Base-by-base conservation (phyloP, 495 filamentous ascomycete species). In the Podospora tetraspora region DNA sequence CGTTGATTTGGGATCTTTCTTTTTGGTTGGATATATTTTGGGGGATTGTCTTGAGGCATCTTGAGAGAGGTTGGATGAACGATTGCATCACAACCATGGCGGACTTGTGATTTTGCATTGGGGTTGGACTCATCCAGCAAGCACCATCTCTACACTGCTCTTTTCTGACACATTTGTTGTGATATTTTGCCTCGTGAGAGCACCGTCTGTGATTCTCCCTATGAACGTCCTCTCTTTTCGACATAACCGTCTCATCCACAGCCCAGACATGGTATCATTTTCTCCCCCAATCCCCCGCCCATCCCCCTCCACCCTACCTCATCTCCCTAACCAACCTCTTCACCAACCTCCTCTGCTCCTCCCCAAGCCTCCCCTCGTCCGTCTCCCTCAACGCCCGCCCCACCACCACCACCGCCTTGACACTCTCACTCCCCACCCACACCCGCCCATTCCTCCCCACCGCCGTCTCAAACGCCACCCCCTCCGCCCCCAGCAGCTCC, bases 371-470 rank as follows among this genome's bases (percentile, higher is more conserved):
- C 30, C 85, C 80, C 70, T 87, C 83, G 76, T 97, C 95, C 8
- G 90, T 91, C 75, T 89, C 86, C 74, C 84, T 84, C 64, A 98
- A 79, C 67, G 92, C 92, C 70, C 88, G 85, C n/a, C 94, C 94
- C 66, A 97, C 89, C 7, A 87, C 83, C 62, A 97, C 74, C 52
- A 82, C 73, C 10, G 91, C 93, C 68, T 82, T 86, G 76, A 81
- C 85, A 60, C 83, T 89, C 16, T 88, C 90, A 61, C 89, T 87
- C 71, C 92, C 87, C 21, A 98, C 89, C 95, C 95, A 97, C 43
- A 97, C 85, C 80, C 86, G 90, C 23, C 95, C 95, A 77, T 99
- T 99, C 76, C 94, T 88, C 24, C 96, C 96, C 27, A 97, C 92
- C 4, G 95, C 95, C 68, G 95, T 89, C 82, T 99, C 95, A 79